Evolutionary conservation across 1,284 basidiomycete species (phyloP).

Genomic region (Naganishia cerealis): DNA sequence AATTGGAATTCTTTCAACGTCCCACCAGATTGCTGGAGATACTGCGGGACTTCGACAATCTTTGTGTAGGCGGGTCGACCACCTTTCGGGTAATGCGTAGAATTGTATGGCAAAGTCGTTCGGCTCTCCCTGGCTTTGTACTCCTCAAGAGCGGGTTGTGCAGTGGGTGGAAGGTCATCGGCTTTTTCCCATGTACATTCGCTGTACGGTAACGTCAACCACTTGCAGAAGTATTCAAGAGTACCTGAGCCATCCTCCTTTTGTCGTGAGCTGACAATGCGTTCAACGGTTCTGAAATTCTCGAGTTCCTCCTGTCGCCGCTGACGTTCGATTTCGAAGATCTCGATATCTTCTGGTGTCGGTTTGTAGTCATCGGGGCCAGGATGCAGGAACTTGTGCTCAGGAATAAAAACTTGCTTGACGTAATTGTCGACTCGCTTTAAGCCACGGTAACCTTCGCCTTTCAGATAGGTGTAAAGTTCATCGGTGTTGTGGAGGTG

Average conservation of each 20-base stretch:
- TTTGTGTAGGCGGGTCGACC: constrained; percentile 79
- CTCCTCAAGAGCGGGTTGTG: constrained; percentile 69
- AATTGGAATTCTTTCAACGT: constrained; percentile 96
- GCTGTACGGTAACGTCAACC: constrained; percentile 90
- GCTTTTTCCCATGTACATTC: constrained; percentile 94
- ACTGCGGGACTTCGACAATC: constrained; percentile 86
- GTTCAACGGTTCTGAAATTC: constrained; percentile 86
- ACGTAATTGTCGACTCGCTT: constrained; percentile 99
- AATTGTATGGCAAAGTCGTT: constrained; percentile 82
- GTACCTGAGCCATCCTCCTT: constrained; percentile 60
- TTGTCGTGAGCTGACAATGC: constrained; percentile 82
- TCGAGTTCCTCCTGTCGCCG: constrained; percentile 86
- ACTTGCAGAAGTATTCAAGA: constrained; percentile 94
- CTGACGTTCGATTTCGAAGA: constrained; percentile 83
- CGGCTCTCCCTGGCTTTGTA: constrained; percentile 77
- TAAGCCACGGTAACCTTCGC: constrained; percentile 79
- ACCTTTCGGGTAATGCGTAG: constrained; percentile 66
- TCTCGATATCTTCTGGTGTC: constrained; percentile 84
- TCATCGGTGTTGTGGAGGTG: constrained; percentile 97
- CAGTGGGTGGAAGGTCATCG: constrained; percentile 69
- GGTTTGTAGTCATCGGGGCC: constrained; percentile 62
- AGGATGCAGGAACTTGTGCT: constrained; percentile 66
- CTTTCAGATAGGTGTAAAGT: constrained; percentile 80
- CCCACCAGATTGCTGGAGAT: constrained; percentile 74
- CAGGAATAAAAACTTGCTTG: constrained; percentile 69